These are phyloP conservation scores for Neonectria sp. DNA, from an alignment of 2,329 filamentous ascomycete species.

Conservation along the genomic window DNA sequence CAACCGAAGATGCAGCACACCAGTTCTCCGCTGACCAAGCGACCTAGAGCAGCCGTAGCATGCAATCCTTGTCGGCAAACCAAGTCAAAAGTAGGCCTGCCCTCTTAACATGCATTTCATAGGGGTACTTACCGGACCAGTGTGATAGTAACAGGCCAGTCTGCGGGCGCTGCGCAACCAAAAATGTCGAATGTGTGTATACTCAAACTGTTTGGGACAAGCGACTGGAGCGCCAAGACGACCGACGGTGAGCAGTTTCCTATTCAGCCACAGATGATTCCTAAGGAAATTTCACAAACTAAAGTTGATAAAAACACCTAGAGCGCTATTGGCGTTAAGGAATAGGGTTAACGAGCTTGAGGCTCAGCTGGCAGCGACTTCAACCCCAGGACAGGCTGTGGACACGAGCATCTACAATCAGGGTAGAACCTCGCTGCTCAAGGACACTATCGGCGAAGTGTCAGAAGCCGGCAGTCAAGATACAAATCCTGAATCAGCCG, in stretches of 20 bases:
- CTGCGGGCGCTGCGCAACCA: constrained; percentile 40
- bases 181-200: constrained; percentile 38
- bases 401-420: constrained; percentile 12
- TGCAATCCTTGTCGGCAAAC: constrained; percentile 30
- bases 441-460: constrained; percentile 16
- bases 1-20: constrained; percentile 21
- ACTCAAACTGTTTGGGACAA: constrained; percentile 42
- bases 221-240: constrained; percentile 43
- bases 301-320: constrained; percentile 3
- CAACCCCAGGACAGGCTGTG: constrained; percentile 5
- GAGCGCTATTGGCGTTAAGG: constrained; percentile 34
- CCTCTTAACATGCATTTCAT: background rate
- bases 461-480: constrained; percentile 20
- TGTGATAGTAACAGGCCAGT: constrained; percentile 41
- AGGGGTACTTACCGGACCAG: constrained; percentile 23
- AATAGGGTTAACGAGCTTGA: constrained; percentile 43
- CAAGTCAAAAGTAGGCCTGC: constrained; percentile 23
- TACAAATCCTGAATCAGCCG: constrained; percentile 40
- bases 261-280: background rate
- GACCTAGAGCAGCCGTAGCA: constrained; percentile 26
- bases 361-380: constrained; percentile 33
- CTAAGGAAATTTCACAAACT: background rate
- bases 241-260: constrained; percentile 32
- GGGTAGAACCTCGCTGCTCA: constrained; percentile 14
- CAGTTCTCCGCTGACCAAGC: constrained; percentile 25